Base-by-base conservation (phyloP, 2,329 filamentous ascomycete species). In the Nigrospora sphaerica region DNA sequence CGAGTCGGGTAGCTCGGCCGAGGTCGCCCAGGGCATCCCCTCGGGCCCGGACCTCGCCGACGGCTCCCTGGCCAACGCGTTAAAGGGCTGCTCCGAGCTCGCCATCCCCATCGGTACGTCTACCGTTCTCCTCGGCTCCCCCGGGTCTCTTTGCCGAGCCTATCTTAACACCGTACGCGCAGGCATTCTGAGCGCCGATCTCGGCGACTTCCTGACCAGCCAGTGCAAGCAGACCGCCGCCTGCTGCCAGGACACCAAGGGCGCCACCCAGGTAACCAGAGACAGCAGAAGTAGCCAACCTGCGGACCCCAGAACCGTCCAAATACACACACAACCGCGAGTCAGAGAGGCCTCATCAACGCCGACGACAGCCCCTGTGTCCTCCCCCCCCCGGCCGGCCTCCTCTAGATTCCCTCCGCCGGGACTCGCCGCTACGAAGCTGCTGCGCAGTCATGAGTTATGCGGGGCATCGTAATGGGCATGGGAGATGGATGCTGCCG, bases 141-240 rank as follows among this genome's bases (percentile, higher is more conserved):
- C 1, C 11, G 3, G 16, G 2, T 19, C 19, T 41, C 12, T n/a
- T n/a, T n/a, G n/a, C n/a, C n/a, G n/a, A n/a, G n/a, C n/a, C n/a
- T 36, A 38, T 12, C 13, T 2, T 2, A n/a, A 4, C 12, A 14
- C 2, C 36, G 16, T 58, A 54, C 57, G 14, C 54, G 59, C 12
- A 19, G 35, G 31, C 17, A 32, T 45, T 32, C 19, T 39, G 14
- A 42, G 46, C 12, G 36, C 13, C 48, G 60, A 57, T 45, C 38
- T 62, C 1, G 32, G 44, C 19, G 60, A 62, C 46, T 32, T 62
- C 32, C 54, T 62, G 36, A 52, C 62, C 40, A 51, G 36, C 47
- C 54, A 59, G 49, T 63, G 60, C 59, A 58, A 56, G 53, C 59
- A 62, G 54, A 58, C 51, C 32, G 57, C 53, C 39, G 60, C 58